A percentile compares a stretch with the other conserved stretches of the same genome.
These are phyloP conservation scores for Termitomyces sp. DNA, from an alignment of 768 basidiomycete genomes.

Conservation along the genomic window DNA sequence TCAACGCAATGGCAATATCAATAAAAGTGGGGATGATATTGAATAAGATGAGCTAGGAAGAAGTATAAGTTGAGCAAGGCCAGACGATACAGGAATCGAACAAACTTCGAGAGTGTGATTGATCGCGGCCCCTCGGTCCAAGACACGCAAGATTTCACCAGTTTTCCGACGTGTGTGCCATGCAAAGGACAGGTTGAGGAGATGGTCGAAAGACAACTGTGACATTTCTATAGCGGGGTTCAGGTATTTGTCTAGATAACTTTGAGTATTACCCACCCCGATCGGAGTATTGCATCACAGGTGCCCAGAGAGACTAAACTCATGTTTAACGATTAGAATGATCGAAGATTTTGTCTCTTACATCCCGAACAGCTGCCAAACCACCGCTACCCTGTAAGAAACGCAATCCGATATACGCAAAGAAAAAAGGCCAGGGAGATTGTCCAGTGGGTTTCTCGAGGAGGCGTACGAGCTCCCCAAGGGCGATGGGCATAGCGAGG, in stretches of 20 bases:
- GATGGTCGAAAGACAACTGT: constrained; percentile 78
- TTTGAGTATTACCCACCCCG: constrained; percentile 34
- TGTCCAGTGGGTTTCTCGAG: constrained; percentile 43
- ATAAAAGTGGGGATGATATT: constrained; percentile 78
- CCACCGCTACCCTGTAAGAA: constrained; percentile 80
- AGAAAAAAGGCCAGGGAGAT: constrained; percentile 68
- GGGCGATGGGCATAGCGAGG: constrained; percentile 61
- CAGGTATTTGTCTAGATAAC: not conserved
- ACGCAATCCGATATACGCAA: constrained; percentile 64
- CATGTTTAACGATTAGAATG: not conserved
- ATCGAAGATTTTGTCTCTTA: constrained; percentile 20
- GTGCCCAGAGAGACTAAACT: constrained; percentile 68
- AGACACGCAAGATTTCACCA: constrained; percentile 78
- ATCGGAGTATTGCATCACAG: constrained; percentile 89
- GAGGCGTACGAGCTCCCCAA: constrained; percentile 60
- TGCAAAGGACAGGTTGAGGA: constrained; percentile 81
- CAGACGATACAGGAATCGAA: not conserved
- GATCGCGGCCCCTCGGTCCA: constrained; percentile 83
- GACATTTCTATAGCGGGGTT: constrained; percentile 64
- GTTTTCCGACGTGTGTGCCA: constrained; percentile 84
- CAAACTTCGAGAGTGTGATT: constrained; percentile 73
- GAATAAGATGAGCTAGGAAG: constrained; percentile 69
- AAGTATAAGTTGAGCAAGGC: constrained; percentile 1
- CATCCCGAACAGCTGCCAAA: constrained; percentile 62
- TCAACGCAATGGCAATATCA: constrained; percentile 71